Evolutionary conservation across 352 stramenopile genomes (phyloP).

Genomic region (Phytophthora syringae): DNA sequence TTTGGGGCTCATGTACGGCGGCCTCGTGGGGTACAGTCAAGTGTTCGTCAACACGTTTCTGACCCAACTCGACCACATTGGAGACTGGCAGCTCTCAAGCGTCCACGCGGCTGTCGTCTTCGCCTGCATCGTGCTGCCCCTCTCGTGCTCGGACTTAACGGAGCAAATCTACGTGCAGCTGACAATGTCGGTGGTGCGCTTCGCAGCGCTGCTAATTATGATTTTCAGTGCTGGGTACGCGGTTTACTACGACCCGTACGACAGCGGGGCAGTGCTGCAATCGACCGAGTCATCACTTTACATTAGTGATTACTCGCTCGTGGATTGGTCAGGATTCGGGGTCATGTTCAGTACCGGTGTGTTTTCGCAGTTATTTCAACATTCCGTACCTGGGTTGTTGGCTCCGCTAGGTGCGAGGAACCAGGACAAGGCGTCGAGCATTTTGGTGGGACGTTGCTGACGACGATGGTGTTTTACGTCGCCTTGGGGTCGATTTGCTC

Average conservation of each 20-base stretch:
- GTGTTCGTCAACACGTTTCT: constrained; percentile 91
- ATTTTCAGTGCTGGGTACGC: constrained; percentile 82
- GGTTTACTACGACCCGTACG: constrained; percentile 70
- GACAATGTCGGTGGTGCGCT: constrained; percentile 87
- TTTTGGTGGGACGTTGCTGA: constrained; percentile 87
- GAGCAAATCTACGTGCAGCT: constrained; percentile 92
- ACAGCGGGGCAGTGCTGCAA: constrained; percentile 44
- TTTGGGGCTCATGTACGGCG: constrained; percentile 90
- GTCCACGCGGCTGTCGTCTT: constrained; percentile 77
- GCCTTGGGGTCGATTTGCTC: constrained; percentile 74
- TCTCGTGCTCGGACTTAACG: constrained; percentile 88
- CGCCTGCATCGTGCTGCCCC: constrained; percentile 84
- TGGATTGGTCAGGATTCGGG: constrained; percentile 81
- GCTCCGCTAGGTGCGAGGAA: constrained; percentile 68
- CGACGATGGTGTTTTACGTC: constrained; percentile 89
- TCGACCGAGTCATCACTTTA: constrained; percentile 35
- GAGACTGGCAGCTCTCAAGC: constrained; percentile 56
- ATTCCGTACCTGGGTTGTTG: constrained; percentile 89
- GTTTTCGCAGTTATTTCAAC: constrained; percentile 93
- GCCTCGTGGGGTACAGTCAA: constrained; percentile 90
- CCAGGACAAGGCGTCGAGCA: constrained; percentile 59
- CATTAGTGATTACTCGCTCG: constrained; percentile 67
- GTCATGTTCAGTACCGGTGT: constrained; percentile 92
- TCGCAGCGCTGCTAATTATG: constrained; percentile 90
- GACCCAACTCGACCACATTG: constrained; percentile 69